phyloP scores from a whole-genome alignment of 768 basidiomycete genomes.

The Mycena alexandri region DNA sequence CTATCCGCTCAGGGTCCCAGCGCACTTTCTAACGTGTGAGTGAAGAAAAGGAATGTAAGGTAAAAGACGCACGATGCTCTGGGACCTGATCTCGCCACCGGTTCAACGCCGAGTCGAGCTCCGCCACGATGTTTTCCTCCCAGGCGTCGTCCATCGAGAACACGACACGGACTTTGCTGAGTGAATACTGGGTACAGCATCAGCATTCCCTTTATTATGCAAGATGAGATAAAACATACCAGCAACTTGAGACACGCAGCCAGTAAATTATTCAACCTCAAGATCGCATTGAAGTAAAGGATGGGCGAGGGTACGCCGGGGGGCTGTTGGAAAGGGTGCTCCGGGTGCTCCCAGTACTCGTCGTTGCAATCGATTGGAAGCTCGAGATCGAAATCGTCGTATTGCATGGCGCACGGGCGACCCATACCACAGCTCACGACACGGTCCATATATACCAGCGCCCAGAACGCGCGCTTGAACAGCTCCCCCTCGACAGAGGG shows the following conservation, averaged over 20 bases:
- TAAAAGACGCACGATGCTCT: constrained; percentile 49
- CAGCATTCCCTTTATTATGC: background rate
- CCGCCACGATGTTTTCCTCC: constrained; percentile 67
- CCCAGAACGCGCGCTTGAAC: constrained; percentile 69
- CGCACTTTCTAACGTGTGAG: no score
- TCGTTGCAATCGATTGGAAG: constrained; percentile 77
- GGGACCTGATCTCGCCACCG: constrained; percentile 73
- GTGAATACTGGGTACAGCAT: constrained; percentile 60
- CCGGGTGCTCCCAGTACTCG: constrained; percentile 71
- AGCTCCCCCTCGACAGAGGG: constrained; percentile 66
- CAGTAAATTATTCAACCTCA: constrained; percentile 64
- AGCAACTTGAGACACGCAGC: constrained; percentile 65
- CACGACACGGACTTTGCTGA: constrained; percentile 49
- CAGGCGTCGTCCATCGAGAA: constrained; percentile 48
- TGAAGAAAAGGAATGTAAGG: no score
- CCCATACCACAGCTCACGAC: constrained; percentile 58
- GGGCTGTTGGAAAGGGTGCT: constrained; percentile 66
- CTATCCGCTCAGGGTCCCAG: constrained; percentile 42
- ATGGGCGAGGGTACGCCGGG: constrained; percentile 58
- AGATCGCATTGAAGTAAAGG: constrained; percentile 56
- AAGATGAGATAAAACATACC: constrained; percentile 45
- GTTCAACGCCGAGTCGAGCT: constrained; percentile 73
- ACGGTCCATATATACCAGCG: constrained; percentile 38
- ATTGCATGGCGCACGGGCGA: constrained; percentile 67
- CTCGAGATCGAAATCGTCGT: constrained; percentile 73